Percentiles rank a stretch among this genome's conserved stretches.
phyloP scores from a whole-genome alignment of 202 grass and related monocot genomes.

The Carex sylvatica region DNA sequence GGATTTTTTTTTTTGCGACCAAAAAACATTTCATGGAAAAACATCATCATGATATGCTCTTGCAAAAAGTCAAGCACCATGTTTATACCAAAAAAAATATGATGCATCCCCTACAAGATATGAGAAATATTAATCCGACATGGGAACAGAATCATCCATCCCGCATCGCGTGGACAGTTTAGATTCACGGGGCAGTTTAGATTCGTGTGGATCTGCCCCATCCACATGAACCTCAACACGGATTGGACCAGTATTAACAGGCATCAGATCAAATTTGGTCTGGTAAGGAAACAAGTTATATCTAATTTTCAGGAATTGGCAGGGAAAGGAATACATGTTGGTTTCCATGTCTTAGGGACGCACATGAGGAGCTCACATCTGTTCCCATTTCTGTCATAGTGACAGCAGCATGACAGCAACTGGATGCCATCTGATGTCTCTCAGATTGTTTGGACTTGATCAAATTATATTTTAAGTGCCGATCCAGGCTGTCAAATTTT shows the following conservation, averaged over 20 bases:
- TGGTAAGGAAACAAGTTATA: neutral
- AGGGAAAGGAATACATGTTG: neutral
- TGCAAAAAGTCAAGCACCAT: neutral
- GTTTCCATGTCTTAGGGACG: neutral
- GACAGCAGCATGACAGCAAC: neutral
- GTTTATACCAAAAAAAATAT: neutral
- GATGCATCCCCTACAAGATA: neutral
- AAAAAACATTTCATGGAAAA: neutral
- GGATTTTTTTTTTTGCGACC: neutral
- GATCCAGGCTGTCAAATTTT: neutral
- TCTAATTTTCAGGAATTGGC: neutral
- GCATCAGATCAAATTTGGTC: too few relatives aligned
- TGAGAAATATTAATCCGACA: neutral
- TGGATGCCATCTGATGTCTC: neutral
- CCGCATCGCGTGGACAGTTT: too few relatives aligned
- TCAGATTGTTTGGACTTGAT: constrained; percentile 1
- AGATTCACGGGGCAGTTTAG: too few relatives aligned
- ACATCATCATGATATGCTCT: neutral
- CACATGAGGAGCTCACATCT: neutral
- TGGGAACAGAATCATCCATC: too few relatives aligned
- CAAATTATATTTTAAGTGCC: neutral
- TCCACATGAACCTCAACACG: too few relatives aligned
- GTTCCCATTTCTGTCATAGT: neutral
- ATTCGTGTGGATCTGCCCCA: too few relatives aligned
- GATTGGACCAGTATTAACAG: too few relatives aligned